Evolutionary conservation across 306 rosid species (phyloP), one percentile per base, ranked within the genome.

Genomic region (Alnus rubra): DNA sequence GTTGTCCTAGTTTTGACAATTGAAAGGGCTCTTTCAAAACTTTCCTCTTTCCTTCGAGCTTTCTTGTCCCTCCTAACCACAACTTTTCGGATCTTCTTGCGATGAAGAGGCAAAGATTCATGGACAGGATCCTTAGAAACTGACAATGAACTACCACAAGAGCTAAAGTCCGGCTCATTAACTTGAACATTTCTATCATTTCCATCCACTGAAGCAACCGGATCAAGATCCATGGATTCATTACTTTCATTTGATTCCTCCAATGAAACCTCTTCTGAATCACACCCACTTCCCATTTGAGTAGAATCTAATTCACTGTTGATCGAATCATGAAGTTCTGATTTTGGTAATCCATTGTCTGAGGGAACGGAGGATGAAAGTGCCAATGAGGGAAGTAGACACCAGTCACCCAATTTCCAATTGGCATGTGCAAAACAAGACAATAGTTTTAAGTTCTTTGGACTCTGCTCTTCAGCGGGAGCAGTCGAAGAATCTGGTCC

Each of bases 401-500:
- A 96, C 99, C 99, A 91, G 88, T 96, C 98, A 60, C 96, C 97
- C 90, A 96, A 85, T 86, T 91, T 96, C 99, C 99, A 96, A 88
- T 88, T 93, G 67, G 97, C 93, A 88, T 93, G 97, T 53, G 95
- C 83, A 86, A 93, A 96, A 86, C 97, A 93, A 79, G 97, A 91
- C 84, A 96, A 64, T 79, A 93, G 76, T 81, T 89, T 96, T 74
- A 96, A 88, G 88, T 93, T 89, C 89, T 88, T 93, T 15, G 99
- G 97, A 80, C 79, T 88, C 86, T 96, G 99, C 85, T 93, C 99
- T 87, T 93, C 97, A 10, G 96, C 94, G 1, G 99, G 99, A 80
- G 98, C 56, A 62, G 90, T 91, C 65, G 98, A 93, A 87, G 98
- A 93, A 76, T 91, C 92, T 58, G 96, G 93, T 62, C 99, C 99